Evolutionary conservation across 345 rosid genomes (phyloP).

Genomic region (Fremontodendron californicum): DNA sequence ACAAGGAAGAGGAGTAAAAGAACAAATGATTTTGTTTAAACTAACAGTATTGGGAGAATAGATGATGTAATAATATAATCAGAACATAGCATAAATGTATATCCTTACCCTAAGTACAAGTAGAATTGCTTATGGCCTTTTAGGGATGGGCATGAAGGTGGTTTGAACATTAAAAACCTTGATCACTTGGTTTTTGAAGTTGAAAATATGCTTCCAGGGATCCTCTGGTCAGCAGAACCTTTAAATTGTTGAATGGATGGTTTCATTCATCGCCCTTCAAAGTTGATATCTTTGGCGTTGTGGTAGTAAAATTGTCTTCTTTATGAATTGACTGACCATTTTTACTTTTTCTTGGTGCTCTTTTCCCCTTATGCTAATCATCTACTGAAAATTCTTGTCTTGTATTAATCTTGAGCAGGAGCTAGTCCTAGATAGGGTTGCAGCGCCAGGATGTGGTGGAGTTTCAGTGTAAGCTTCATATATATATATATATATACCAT

Average conservation of each 20-base stretch:
- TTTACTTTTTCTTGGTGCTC: neutral
- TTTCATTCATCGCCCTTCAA: neutral
- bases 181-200: neutral
- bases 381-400: neutral
- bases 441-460: constrained; percentile 37
- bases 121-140: neutral
- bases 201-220: neutral
- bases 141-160: constrained; percentile 1
- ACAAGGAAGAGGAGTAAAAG: neutral
- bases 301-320: neutral
- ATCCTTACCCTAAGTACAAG: neutral
- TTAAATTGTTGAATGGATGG: neutral
- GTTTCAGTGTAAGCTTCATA: constrained; percentile 47
- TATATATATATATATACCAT: neutral
- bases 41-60: neutral
- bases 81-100: neutral
- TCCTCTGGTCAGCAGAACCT: neutral
- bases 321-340: neutral
- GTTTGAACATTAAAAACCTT: neutral
- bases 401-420: constrained; percentile 47
- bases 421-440: constrained; percentile 53
- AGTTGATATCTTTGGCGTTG: neutral
- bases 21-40: neutral
- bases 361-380: neutral
- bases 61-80: neutral